Evolutionary conservation across 1,139 yeast genomes (phyloP), one percentile per base, ranked within the genome.

Genomic region (Debaryomycetaceae sp.): DNA sequence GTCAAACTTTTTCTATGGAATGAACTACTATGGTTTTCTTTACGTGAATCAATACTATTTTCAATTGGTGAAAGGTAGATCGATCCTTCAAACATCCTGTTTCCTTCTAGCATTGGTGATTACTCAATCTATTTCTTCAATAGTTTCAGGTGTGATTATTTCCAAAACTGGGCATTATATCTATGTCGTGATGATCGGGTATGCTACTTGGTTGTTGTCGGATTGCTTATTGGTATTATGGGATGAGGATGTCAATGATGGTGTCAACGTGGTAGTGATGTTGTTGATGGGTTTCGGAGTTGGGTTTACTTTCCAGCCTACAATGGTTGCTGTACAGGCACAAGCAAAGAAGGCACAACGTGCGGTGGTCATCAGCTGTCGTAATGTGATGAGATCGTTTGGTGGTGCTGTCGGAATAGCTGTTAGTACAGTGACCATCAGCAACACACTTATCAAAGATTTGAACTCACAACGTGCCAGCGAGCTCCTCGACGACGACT

Each of bases 321-420:
- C 81, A 0, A 66, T 80, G 67, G 74, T 79, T 6, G 83, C 83
- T 1, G 73, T 72, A 1, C 81, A 77, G 56, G 81, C 84, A 0
- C 79, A 78, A 44, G 69, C 80, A 6, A 63, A 57, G 17, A 70
- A 69, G 42, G 65, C 75, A 1, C 83, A 80, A 49, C 59, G 84
- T 39, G 83, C 84, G 0, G 81, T 79, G 9, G 79, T 78, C 7
- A 78, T 79, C 7, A 70, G 82, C 3, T 68, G 80, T 1, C 65
- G 84, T 56, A 79, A 78, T 50, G 75, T 78, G 8, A 51, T 77
- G 41, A 59, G 84, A 47, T 72, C 79, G 1, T 68, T 80, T 42
- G 84, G 85, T 35, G 83, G 82, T 24, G 75, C 84, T 1, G 55
- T 62, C 14, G 68, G 68, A n/a, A 60, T 59, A 38, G 80, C 83